Evolutionary conservation across 139 green algal species (phyloP).

Genomic region (Chlamydomonas applanata): DNA sequence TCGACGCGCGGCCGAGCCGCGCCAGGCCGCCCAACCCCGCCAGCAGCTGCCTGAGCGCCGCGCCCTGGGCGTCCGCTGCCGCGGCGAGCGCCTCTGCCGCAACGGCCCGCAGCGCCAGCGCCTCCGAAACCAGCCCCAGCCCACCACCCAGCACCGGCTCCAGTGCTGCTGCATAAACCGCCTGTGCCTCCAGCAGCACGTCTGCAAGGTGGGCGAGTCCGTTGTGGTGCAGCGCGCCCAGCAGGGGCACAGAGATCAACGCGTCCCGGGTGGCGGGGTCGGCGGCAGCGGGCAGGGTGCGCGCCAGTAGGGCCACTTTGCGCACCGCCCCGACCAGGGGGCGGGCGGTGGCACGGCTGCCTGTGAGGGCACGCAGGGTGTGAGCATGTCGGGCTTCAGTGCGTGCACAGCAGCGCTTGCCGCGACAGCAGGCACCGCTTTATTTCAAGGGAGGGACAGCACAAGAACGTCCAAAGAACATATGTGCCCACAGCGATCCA

Average conservation of each 20-base stretch:
- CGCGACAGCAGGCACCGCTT: neutral
- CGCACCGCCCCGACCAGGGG: constrained; percentile 3
- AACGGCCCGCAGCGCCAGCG: neutral
- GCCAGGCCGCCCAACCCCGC: neutral
- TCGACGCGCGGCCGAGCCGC: neutral
- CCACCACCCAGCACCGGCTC: neutral
- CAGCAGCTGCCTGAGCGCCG: neutral
- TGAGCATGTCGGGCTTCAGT: neutral
- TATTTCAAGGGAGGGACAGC: no score
- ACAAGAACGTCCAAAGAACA: no score
- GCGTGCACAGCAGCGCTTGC: neutral
- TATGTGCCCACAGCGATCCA: no score
- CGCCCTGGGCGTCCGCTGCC: neutral
- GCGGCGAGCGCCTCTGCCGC: neutral
- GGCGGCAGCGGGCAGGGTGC: neutral
- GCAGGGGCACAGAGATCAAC: neutral
- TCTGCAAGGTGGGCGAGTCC: neutral
- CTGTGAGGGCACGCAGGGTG: neutral
- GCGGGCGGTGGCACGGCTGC: neutral
- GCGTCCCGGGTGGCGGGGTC: neutral
- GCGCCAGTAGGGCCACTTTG: constrained; percentile 1
- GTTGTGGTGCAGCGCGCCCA: constrained; percentile 9
- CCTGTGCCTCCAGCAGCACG: neutral
- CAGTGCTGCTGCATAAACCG: neutral
- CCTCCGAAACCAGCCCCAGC: neutral